phyloP scores from a whole-genome alignment of 805 yeast genomes.

The Candida endomychidarum region DNA sequence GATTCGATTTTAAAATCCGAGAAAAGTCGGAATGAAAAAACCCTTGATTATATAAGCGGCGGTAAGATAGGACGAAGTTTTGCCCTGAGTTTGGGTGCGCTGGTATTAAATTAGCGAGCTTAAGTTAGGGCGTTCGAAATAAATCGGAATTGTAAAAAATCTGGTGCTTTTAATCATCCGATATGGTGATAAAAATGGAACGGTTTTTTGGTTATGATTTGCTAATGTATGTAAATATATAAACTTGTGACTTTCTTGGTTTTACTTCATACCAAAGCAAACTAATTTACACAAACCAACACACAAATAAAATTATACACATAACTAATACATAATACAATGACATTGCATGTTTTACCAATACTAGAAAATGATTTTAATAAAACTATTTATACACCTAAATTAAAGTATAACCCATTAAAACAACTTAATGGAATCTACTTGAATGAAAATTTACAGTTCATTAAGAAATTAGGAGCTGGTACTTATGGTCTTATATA shows the following conservation, averaged over 20 bases:
- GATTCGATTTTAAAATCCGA: conserved; percentile 6
- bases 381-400: conserved; percentile 9
- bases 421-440: conserved; percentile 9
- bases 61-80: not conserved
- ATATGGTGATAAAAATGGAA: conserved; percentile 7
- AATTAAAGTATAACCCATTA: conserved; percentile 8
- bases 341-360: conserved; percentile 17
- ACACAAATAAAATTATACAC: not conserved
- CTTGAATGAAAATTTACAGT: conserved; percentile 28
- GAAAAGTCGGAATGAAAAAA: not conserved
- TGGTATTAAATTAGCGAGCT: not conserved
- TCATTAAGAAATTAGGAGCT: conserved; percentile 63
- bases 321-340: not conserved
- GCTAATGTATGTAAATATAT: not conserved
- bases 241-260: not conserved
- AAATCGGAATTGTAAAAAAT: conserved; percentile 7
- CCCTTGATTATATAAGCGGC: not conserved
- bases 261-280: not conserved
- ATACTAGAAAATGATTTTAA: conserved; percentile 13
- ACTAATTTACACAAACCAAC: not conserved
- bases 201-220: conserved; percentile 5
- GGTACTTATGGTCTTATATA: conserved; percentile 88
- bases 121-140: not conserved
- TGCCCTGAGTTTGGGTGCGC: too few species aligned
- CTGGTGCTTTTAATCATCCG: conserved; percentile 10